Conservation (phyloP, 768 basidiomycete genomes). For the Lepiota brunneoincarnata region DNA sequence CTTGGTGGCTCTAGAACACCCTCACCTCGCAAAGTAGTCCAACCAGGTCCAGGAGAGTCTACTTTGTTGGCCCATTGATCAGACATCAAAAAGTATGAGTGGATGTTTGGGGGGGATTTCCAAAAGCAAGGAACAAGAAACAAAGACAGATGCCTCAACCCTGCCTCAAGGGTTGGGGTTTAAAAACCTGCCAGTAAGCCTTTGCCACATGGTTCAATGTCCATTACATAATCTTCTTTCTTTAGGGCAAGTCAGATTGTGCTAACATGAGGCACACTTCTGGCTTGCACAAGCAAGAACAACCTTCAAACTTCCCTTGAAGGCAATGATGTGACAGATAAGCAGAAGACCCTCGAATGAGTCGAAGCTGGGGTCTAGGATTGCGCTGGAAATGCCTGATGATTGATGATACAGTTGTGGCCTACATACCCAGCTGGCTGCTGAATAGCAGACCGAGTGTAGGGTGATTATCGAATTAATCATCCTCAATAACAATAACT, state of each 20-base stretch:
- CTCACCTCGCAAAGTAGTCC: slow-evolving; percentile 7
- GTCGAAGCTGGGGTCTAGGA: too few relatives aligned
- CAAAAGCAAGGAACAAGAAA: background rate
- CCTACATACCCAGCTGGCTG: too few relatives aligned
- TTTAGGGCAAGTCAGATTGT: slow-evolving; percentile 1
- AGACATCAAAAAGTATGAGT: background rate
- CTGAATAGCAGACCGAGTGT: too few relatives aligned
- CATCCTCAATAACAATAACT: slow-evolving; percentile 17
- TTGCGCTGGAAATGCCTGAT: too few relatives aligned
- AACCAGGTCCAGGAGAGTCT: background rate
- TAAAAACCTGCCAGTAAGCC: background rate
- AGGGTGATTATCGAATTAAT: background rate
- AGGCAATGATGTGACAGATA: too few relatives aligned
- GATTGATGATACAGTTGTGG: too few relatives aligned
- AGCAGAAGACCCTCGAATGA: too few relatives aligned
- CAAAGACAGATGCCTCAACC: background rate
- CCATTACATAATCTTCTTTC: background rate
- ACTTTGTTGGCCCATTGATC: background rate
- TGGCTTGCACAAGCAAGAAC: too few relatives aligned
- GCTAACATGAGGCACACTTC: too few relatives aligned
- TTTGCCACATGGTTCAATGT: background rate
- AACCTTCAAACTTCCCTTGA: too few relatives aligned
- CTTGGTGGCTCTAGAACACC: background rate
- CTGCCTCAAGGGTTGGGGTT: background rate
- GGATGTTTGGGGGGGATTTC: background rate